These are phyloP conservation scores for Micromonas pusilla DNA, from an alignment of 139 green algal species.

Conservation along the genomic window DNA sequence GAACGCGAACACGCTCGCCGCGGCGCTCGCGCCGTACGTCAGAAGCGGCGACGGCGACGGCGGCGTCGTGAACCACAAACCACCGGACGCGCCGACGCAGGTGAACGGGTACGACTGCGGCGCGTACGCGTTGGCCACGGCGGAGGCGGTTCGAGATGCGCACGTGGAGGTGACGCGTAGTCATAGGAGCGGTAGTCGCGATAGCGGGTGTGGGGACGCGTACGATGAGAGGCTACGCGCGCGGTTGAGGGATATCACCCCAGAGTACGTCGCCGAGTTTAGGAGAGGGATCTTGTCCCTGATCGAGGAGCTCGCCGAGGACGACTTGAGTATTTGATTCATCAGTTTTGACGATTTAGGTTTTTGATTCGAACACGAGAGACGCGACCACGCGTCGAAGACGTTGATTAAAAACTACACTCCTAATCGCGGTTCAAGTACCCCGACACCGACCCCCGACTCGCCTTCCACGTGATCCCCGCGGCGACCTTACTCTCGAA, in stretches of 20 bases:
- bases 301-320: neutral
- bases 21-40: neutral
- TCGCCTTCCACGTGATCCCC: slow-evolving; percentile 12
- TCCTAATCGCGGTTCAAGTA: too few relatives aligned
- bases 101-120: slow-evolving; percentile 65
- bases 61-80: neutral
- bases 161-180: too few relatives aligned
- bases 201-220: neutral
- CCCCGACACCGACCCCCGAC: neutral
- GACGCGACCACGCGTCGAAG: too few relatives aligned
- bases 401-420: too few relatives aligned
- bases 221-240: neutral
- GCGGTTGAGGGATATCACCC: neutral
- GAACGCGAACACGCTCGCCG: neutral
- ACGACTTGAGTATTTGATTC: too few relatives aligned
- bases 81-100: slow-evolving; percentile 43
- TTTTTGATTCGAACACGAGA: too few relatives aligned
- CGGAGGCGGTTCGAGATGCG: slow-evolving; percentile 10
- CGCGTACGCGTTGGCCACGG: slow-evolving; percentile 52
- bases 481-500: slow-evolving; percentile 26
- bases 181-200: too few relatives aligned
- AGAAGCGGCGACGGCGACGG: neutral
- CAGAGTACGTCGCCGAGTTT: neutral
- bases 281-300: neutral
- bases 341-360: too few relatives aligned